Evolutionary conservation across 768 basidiomycete genomes (phyloP), one percentile per base, ranked within the genome.

Genomic region (Tricholoma terreum): DNA sequence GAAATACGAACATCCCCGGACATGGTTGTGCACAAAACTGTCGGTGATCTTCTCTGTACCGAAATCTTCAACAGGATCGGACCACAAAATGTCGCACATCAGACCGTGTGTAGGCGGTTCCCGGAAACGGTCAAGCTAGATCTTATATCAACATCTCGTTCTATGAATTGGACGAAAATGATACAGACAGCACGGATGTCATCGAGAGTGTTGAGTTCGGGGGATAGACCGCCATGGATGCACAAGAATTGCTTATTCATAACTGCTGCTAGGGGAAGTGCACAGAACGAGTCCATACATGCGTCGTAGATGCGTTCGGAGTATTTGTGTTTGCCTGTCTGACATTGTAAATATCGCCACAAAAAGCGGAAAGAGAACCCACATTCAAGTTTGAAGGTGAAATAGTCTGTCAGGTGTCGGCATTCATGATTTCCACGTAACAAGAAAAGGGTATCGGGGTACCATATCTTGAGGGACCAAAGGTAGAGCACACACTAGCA

Each of bases 181-280:
- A 40, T 15, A 78, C 89, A 36, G 58, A 96, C 95, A 46, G 77
- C 78, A 54, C 94, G 88, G 43, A 99, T 84, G 70, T 99, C 97
- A 66, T 99, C 96, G 46, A 99, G 82, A 3, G 96, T 98, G 62
- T 93, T 87, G 36, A 99, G 75, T 69, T 99, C 97, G 0, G 97
- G 97, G 0, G 92, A 95, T 12, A 99, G 80, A 15, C 97, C 97
- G 30, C 97, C 97, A 59, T 99, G 97, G 59, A 98, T 97, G 73
- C 96, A 99, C 50, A 98, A 78, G 73, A 99, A 99, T 73, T 98
- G 97, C 70, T 98, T 98, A 79, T 99, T 99, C 96, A 98, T 98
- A 67, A 99, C 73, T 31, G 97, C 97, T 1, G 96, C 96, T 8
- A 99, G 82, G 2, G 97, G 97, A 0, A 99, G 82, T 0, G 90